Evolutionary conservation across 2,329 filamentous ascomycete genomes (phyloP), one percentile per base, ranked within the genome.

Genomic region (Dryadomyces quercivorus): DNA sequence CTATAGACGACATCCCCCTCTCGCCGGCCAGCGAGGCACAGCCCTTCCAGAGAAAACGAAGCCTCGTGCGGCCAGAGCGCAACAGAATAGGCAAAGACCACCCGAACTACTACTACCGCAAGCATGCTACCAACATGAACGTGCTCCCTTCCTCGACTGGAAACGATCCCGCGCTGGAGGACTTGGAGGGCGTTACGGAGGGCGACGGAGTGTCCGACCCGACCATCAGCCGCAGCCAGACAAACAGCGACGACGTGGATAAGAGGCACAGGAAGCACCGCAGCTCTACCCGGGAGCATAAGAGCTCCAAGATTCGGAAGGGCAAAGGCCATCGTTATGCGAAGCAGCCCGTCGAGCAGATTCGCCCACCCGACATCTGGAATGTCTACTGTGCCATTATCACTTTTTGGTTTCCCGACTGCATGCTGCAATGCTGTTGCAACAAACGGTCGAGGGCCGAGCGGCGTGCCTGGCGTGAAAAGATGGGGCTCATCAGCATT

Each of bases 401-500:
- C 60, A 98, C 93, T 0, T 96, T 97, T 64, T 97, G 93, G 91
- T 86, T 82, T 56, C 93, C 93, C 0, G 85, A 90, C 65, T 86
- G 92, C 58, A 70, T 96, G 31, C 74, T 98, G 54, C 81, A 78
- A 60, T 95, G 88, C 69, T 93, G 90, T 64, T 93, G 89, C 63
- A 90, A 91, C 43, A 94, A 87, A 75, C 82, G 83, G 8, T 78
- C 87, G 48, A 93, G 87, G 68, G 89, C 85, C 16, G 89, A 97
- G 68, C 86, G 90, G 65, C 81, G 89, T 63, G 93, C 93, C 2
- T 98, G 93, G 93, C 82, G 93, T 61, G 93, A 98, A 67, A 98
- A 98, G 77, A 94, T 98, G 76, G 93, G 93, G 2, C 73, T 98
- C 56, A 88, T 96, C 71, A 95, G 91, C 70, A 83, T 98, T 65